Conservation (phyloP, 305 asterid species). For the Solanum aculeatissimum region DNA sequence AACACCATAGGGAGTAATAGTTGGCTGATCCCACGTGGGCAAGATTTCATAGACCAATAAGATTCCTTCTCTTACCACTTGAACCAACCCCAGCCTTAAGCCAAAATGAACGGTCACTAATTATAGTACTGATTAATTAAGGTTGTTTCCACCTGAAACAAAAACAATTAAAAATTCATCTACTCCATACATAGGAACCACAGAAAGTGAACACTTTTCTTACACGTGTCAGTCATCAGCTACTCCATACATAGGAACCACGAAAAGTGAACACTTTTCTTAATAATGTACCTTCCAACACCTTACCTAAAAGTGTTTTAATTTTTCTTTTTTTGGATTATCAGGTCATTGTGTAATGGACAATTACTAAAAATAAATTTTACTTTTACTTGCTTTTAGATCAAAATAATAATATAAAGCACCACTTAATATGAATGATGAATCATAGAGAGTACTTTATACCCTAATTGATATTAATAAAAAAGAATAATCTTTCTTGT, state of each 20-base stretch:
- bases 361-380: not conserved
- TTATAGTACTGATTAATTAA: not conserved
- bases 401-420: no score
- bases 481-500: not conserved
- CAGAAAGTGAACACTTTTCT: no score
- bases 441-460: not conserved
- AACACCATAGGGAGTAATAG: no score
- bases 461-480: not conserved
- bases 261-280: not conserved
- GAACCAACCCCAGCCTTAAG: not conserved
- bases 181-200: not conserved
- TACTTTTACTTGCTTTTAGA: not conserved
- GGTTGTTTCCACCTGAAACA: not conserved
- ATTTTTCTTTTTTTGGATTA: not conserved
- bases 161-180: not conserved
- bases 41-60: slow-evolving; percentile 1
- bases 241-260: not conserved
- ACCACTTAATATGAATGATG: no score
- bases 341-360: not conserved
- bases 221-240: slow-evolving; percentile 20
- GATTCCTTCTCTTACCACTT: not conserved
- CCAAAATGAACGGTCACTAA: not conserved
- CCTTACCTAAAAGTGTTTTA: not conserved
- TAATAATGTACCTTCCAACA: not conserved
- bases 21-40: slow-evolving; percentile 3